Percentiles rank a stretch among this genome's conserved stretches.
phyloP scores from a whole-genome alignment of 768 basidiomycete genomes.

The Hortiboletus flavorubellus region DNA sequence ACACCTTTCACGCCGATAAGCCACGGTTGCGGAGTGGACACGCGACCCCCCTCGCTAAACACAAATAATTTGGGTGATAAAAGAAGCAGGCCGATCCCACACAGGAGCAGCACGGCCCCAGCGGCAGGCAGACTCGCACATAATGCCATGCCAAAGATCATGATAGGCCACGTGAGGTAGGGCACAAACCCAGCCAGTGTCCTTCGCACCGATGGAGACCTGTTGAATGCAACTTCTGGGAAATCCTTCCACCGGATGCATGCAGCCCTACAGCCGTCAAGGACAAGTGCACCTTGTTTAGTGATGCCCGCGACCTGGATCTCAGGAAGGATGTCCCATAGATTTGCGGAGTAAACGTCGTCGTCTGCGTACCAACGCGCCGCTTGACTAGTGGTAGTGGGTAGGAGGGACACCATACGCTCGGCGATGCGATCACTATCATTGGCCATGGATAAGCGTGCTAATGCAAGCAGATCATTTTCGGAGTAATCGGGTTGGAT shows the following conservation, averaged over 20 bases:
- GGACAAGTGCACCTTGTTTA: conserved; percentile 13
- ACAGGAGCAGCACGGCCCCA: neutral
- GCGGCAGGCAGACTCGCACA: no score
- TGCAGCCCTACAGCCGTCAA: conserved; percentile 19
- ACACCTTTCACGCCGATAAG: conserved; percentile 21
- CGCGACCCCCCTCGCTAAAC: conserved; percentile 16
- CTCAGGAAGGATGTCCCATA: conserved; percentile 20
- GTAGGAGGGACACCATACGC: conserved; percentile 21
- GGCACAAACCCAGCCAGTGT: conserved; percentile 5
- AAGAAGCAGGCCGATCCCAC: conserved; percentile 1
- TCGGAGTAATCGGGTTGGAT: conserved; percentile 15
- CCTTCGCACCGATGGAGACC: conserved; percentile 6
- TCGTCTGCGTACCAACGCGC: conserved; percentile 21
- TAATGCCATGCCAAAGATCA: neutral
- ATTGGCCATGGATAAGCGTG: conserved; percentile 22
- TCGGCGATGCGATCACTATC: conserved; percentile 22
- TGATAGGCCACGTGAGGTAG: conserved; percentile 5
- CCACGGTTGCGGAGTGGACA: conserved; percentile 17
- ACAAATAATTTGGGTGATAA: conserved; percentile 4
- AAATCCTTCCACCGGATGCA: conserved; percentile 22
- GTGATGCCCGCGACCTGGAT: conserved; percentile 20
- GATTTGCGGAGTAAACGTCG: conserved; percentile 12
- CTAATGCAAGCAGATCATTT: conserved; percentile 15
- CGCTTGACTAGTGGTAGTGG: neutral
- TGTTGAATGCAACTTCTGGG: conserved; percentile 12